Base-by-base conservation (phyloP, 345 rosid genomes). In the Moricandia arvensis region DNA sequence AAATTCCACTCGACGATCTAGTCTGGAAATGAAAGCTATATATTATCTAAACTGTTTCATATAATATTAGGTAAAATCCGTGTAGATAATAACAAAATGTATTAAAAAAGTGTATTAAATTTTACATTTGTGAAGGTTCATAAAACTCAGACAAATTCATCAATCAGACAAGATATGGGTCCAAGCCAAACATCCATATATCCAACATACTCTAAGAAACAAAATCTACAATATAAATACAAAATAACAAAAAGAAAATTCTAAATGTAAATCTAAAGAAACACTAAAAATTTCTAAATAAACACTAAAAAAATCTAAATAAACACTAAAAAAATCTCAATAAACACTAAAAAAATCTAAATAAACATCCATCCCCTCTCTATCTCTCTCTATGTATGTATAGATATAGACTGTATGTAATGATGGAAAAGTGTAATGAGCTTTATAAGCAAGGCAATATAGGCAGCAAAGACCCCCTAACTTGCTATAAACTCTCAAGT, bases 171-270 rank as follows among this genome's bases (percentile, higher is more conserved):
- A 79, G 71, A 69, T 38, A 73, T 68, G 82, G 82, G 71, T 73
- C 82, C 82, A 73, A 68, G 34, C 66, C 75, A 63, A 73, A 76
- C 15, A 72, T 37, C 59, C 53, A 60, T 68, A 79, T 73, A 38
- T 60, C 66, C 74, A 72, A 73, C 78, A 67, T 68, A 38, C 78
- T 73, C 69, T 62, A 79, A 68, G 45, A 38, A 79, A 79, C 82
- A 79, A 79, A 73, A 24, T 79, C 60, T 61, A 67, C 73, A 79
- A 68, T 5, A 41, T 79, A 79, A 79, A 73, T 68, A 73, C 75
- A 73, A 79, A 79, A 69, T 73, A 79, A 73, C 82, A 79, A 73
- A 79, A 79, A 73, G 75, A 73, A 62, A 79, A 79, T n/a, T 73
- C 78, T 74, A 76, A 69, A 60, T 75, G 7, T 35, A 72, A 73